Conservation (phyloP, 495 filamentous ascomycete species). For the Xylaria intraflava region DNA sequence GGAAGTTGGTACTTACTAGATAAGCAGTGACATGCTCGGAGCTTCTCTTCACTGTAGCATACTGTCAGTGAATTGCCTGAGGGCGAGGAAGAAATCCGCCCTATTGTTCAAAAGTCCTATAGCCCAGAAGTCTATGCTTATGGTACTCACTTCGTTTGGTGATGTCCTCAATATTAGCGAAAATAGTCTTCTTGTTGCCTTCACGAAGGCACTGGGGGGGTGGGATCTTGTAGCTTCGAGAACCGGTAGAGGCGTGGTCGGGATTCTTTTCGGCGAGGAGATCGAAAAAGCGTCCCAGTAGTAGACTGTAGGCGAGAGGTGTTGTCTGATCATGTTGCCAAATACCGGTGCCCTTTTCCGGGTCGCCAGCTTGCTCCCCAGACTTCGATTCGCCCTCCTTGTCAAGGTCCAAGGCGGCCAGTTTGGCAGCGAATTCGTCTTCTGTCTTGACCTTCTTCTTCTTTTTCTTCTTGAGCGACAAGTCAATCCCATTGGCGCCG, state of each 20-base stretch:
- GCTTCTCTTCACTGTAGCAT: conserved; percentile 67
- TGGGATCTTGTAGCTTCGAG: conserved; percentile 96
- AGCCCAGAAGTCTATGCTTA: neutral
- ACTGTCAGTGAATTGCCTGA: conserved; percentile 50
- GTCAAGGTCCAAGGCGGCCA: conserved; percentile 71
- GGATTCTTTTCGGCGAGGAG: conserved; percentile 89
- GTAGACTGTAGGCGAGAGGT: conserved; percentile 72
- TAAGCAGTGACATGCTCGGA: conserved; percentile 97
- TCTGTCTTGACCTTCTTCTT: conserved; percentile 82
- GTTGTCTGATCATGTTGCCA: conserved; percentile 76
- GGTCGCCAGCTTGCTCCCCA: conserved; percentile 60
- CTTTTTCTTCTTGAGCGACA: conserved; percentile 88
- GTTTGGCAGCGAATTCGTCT: conserved; percentile 51
- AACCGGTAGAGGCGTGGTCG: conserved; percentile 78
- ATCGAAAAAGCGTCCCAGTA: conserved; percentile 86
- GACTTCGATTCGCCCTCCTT: conserved; percentile 58
- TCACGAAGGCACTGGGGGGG: conserved; percentile 98
- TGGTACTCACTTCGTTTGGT: conserved; percentile 47
- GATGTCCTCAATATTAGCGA: conserved; percentile 93
- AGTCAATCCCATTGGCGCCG: conserved; percentile 57
- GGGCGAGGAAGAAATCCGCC: neutral
- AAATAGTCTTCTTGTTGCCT: conserved; percentile 99
- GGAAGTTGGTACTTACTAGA: conserved; percentile 35
- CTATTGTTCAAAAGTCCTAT: neutral
- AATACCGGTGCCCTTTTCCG: conserved; percentile 86